Base-by-base conservation (phyloP, 2,329 filamentous ascomycete species). In the Colletotrichum sansevieriae region DNA sequence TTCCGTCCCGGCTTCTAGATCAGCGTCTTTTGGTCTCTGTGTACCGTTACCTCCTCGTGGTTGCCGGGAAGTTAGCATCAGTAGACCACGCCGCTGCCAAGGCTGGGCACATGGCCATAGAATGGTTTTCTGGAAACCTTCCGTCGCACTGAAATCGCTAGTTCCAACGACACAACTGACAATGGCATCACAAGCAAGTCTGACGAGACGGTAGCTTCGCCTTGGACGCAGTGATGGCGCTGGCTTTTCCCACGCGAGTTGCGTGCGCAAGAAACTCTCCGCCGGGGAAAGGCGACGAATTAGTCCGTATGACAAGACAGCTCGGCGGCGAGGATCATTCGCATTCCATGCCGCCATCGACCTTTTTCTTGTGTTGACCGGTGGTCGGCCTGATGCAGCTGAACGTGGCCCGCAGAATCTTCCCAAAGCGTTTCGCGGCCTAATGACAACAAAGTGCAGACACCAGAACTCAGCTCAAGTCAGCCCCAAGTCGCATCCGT, bases 91-190 rank as follows among this genome's bases (percentile, higher is more conserved):
- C 25, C 33, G 52, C 4, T 43, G 6, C 41, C 57, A 35, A 63
- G 33, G 41, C 41, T 13, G 37, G 59, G 13, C 54, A 44, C 47
- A 59, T 33, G 60, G 37, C 33, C 33, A 55, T 65, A 29, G 65
- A 68, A 65, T 13, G 10, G 49, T 65, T 62, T 20, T 22, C 37
- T n/a, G 18, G 33, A 15, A 22, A 33, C 35, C 20, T 54, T 65
- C 47, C 33, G 65, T 68, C 3, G 35, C 54, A 65, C 47, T 20
- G 37, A 37, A 55, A 65, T 49, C 65, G 43, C 54, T 59, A 65
- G 61, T 55, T 22, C 25, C 25, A 41, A 59, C 47, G 25, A 51
- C 46, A 49, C 54, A 55, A 22, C 62, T 59, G 47, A 20, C 18
- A 54, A 55, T 25, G 18, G 29, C 41, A 60, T 60, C 65, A 65